A percentile compares a stretch with the other conserved stretches of the same genome.
These are phyloP conservation scores for Boletus rubescentipes DNA, from an alignment of 768 basidiomycete genomes.

Conservation along the genomic window DNA sequence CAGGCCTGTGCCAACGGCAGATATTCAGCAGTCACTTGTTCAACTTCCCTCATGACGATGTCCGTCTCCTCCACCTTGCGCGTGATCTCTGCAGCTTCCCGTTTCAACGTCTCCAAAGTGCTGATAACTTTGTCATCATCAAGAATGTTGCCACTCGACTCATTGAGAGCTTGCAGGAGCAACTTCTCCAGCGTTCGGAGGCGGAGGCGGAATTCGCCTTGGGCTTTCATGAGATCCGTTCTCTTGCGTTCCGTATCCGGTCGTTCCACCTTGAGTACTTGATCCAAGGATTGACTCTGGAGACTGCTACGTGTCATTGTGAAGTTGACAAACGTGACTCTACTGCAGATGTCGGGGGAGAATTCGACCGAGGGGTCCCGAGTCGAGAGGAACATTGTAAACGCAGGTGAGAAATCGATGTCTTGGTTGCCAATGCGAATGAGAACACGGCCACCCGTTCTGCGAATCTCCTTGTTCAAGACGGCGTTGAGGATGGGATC, in stretches of 20 bases:
- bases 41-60: slow-evolving; percentile 92
- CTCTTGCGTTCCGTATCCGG: slow-evolving; percentile 95
- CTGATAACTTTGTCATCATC: slow-evolving; percentile 99
- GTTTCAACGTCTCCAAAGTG: slow-evolving; percentile 92
- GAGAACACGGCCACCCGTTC: slow-evolving; percentile 95
- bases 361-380: slow-evolving; percentile 97
- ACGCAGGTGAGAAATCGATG: slow-evolving; percentile 99
- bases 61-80: slow-evolving; percentile 97
- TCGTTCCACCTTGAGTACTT: slow-evolving; percentile 94
- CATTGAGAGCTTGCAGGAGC: slow-evolving; percentile 91
- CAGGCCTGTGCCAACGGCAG: slow-evolving; percentile 93
- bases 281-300: slow-evolving; percentile 96
- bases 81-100: slow-evolving; percentile 94
- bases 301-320: slow-evolving; percentile 99
- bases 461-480: slow-evolving; percentile 92
- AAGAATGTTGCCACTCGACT: slow-evolving; percentile 94
- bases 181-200: slow-evolving; percentile 91
- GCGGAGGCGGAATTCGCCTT: slow-evolving; percentile 95
- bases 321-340: slow-evolving; percentile 94
- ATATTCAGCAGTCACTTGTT: slow-evolving; percentile 93
- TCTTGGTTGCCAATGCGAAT: slow-evolving; percentile 97
- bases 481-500: slow-evolving; percentile 98
- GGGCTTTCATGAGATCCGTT: slow-evolving; percentile 95
- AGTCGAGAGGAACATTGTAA: slow-evolving; percentile 99
- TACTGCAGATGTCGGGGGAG: slow-evolving; percentile 97